Evolutionary conservation across 2,329 filamentous ascomycete species (phyloP), one percentile per base, ranked within the genome.

Genomic region (Fusarium anguioides): DNA sequence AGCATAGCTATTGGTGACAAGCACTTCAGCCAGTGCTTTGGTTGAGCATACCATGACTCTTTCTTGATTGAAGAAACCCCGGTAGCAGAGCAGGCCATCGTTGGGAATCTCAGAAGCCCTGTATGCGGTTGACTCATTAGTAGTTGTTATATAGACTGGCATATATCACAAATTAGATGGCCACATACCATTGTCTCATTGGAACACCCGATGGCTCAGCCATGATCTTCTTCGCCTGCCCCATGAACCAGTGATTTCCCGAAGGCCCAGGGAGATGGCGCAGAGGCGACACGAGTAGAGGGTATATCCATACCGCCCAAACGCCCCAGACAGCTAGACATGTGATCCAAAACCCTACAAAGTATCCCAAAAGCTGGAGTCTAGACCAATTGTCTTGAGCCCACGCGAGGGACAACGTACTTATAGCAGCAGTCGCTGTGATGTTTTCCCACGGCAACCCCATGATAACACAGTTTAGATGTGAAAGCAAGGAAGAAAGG

Each of bases 1-100:
- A 37, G 90, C 86, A 75, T 94, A 93, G 66, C 83, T 88, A 61
- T 88, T 89, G 18, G 86, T 87, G 24, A 88, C 87, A 6, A 94
- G 82, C 10, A 93, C 84, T 76, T 94, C 91, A 6, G 86, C 83
- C n/a, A 93, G 79, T 0, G 85, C 88, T 75, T 90, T 90, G 20
- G 90, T 83, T 4, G 81, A 86, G 4, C 84, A 86, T 46, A 89
- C 74, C 11, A 91, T 66, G n/a, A 92, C 68, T 31, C 88, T 83
- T 73, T 91, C 89, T 20, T 80, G 73, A 72, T 92, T 91, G 60
- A 89, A 83, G 14, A 88, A 72, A 26, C 84, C 82, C 15, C 86
- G 83, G 73, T 91, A 93, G 12, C 89, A 86, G 54, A 94, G 87
- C 18, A 94, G 71, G 4, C 91, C 91, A 9, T 91, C 79, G 70